These are phyloP conservation scores for Ceratobasidium sp. DNA, from an alignment of 1,284 basidiomycete genomes.

Conservation along the genomic window DNA sequence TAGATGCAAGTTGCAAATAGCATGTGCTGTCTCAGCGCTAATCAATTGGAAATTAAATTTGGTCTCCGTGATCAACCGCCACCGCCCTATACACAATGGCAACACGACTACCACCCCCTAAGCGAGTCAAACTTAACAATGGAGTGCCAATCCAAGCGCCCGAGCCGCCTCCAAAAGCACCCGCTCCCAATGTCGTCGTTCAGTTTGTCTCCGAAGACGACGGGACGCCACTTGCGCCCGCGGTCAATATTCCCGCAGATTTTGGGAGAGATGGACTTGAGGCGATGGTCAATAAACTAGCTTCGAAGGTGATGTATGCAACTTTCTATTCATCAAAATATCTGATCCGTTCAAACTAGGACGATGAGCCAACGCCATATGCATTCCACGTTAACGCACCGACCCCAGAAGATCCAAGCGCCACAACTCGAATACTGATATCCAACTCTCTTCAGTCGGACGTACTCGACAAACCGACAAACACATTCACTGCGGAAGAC, in stretches of 20 bases:
- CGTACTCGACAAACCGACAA: constrained; percentile 76
- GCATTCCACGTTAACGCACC: constrained; percentile 85
- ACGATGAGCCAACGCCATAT: constrained; percentile 90
- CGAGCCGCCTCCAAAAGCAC: constrained; percentile 62
- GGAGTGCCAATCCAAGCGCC: constrained; percentile 70
- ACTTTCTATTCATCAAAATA: constrained; percentile 5
- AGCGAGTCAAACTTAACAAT: constrained; percentile 74
- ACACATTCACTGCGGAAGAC: constrained; percentile 85
- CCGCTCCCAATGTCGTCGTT: constrained; percentile 80
- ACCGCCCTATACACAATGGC: constrained; percentile 67
- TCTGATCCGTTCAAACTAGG: constrained; percentile 58
- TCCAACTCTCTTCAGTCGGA: constrained; percentile 84
- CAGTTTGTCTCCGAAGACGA: constrained; percentile 93
- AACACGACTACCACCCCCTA: constrained; percentile 84
- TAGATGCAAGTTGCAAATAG: constrained; percentile 23
- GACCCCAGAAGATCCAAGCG: constrained; percentile 60
- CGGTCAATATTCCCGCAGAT: constrained; percentile 89
- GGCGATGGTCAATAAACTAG: constrained; percentile 84
- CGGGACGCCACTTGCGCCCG: constrained; percentile 82
- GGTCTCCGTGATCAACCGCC: constrained; percentile 3
- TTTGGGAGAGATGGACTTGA: constrained; percentile 87
- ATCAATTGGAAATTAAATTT: constrained; percentile 44
- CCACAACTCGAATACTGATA: constrained; percentile 82
- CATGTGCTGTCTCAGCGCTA: constrained; percentile 5
- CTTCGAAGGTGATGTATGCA: constrained; percentile 29